These are phyloP conservation scores for Dryadomyces quercus-mongolicae DNA, from an alignment of 2,329 filamentous ascomycete genomes.

Conservation along the genomic window DNA sequence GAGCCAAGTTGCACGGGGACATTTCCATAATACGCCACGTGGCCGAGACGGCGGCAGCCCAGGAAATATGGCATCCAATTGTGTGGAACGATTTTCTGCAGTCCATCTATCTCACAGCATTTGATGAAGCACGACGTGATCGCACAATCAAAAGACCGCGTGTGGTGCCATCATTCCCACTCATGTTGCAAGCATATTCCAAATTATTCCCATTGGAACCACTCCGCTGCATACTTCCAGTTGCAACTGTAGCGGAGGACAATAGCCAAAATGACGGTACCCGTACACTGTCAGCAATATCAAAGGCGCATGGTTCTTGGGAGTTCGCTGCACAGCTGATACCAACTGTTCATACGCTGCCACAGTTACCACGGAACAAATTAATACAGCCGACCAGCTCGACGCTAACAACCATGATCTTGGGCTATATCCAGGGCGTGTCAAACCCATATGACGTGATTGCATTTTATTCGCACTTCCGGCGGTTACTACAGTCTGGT, in stretches of 20 bases:
- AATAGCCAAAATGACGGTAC: neutral
- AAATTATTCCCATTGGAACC: slow-evolving; percentile 34
- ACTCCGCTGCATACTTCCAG: slow-evolving; percentile 15
- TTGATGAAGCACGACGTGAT: slow-evolving; percentile 23
- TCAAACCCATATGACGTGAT: slow-evolving; percentile 27
- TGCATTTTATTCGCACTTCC: slow-evolving; percentile 35
- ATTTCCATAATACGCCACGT: slow-evolving; percentile 40
- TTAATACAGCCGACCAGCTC: slow-evolving; percentile 22
- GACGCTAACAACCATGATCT: slow-evolving; percentile 34
- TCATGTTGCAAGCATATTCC: slow-evolving; percentile 36
- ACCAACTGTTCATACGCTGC: slow-evolving; percentile 10
- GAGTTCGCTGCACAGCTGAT: slow-evolving; percentile 9
- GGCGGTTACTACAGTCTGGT: slow-evolving; percentile 23
- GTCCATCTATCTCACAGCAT: slow-evolving; percentile 31
- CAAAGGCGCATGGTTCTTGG: slow-evolving; percentile 5
- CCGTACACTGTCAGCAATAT: neutral
- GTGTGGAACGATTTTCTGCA: slow-evolving; percentile 42
- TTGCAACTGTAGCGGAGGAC: neutral
- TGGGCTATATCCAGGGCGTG: slow-evolving; percentile 31
- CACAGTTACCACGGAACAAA: slow-evolving; percentile 7
- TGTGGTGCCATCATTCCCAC: slow-evolving; percentile 26
- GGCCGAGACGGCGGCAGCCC: slow-evolving; percentile 36
- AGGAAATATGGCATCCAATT: slow-evolving; percentile 32
- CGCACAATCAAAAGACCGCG: slow-evolving; percentile 19
- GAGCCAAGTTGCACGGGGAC: slow-evolving; percentile 49